Evolutionary conservation across 1,284 basidiomycete species (phyloP).

Genomic region (Tylopilus sp.): DNA sequence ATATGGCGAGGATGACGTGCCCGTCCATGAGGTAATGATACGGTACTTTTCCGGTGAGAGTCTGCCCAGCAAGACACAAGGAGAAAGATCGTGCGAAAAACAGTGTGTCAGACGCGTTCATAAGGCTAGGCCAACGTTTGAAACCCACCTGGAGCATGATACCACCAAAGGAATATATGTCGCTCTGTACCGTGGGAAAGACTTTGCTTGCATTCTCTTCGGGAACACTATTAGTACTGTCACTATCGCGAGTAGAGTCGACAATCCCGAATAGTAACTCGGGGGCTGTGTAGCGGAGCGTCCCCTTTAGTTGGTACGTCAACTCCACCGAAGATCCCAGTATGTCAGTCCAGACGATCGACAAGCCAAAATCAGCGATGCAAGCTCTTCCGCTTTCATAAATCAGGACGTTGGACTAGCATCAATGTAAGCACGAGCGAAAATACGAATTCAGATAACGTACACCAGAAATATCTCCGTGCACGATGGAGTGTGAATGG

Average conservation of each 20-base stretch:
- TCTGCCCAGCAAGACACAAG: too few species aligned
- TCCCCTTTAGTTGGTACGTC: slow-evolving; percentile 30
- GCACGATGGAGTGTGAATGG: slow-evolving; percentile 33
- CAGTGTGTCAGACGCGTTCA: too few species aligned
- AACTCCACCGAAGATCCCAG: slow-evolving; percentile 16
- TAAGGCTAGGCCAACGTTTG: not conserved
- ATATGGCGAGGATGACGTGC: too few species aligned
- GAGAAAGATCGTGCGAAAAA: too few species aligned
- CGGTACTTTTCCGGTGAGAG: too few species aligned
- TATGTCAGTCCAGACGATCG: slow-evolving; percentile 19
- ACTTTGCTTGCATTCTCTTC: not conserved
- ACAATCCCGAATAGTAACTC: slow-evolving; percentile 22
- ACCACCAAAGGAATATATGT: slow-evolving; percentile 38
- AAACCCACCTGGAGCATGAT: slow-evolving; percentile 36
- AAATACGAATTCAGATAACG: not conserved
- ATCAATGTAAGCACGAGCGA: not conserved
- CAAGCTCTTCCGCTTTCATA: slow-evolving; percentile 33
- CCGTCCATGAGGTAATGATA: too few species aligned
- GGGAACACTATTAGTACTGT: not conserved
- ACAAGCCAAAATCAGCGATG: slow-evolving; percentile 35
- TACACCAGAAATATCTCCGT: slow-evolving; percentile 45
- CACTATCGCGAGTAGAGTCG: not conserved
- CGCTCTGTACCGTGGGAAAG: slow-evolving; percentile 29
- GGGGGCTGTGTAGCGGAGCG: slow-evolving; percentile 36
- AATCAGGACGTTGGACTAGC: slow-evolving; percentile 35